Base-by-base conservation (phyloP, 805 yeast species). In the Saccharomycopsis lassenensis region DNA sequence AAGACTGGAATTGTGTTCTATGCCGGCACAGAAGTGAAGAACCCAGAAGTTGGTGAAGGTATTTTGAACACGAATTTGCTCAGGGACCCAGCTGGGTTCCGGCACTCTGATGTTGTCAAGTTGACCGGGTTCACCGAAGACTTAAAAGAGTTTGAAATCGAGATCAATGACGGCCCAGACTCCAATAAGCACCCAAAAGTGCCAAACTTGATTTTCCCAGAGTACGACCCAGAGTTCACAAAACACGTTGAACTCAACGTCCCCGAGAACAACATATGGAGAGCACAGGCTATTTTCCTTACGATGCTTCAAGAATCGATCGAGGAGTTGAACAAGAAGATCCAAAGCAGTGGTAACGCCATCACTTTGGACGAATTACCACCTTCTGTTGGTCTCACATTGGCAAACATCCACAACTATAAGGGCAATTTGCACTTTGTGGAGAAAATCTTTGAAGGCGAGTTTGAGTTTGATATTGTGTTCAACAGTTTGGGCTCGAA, bases 361-460 rank as follows among this genome's bases (percentile, higher is more conserved):
- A 51, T 56, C 6, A 42, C 52, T 14, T 61, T 67, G 10, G 44
- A 51, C 15, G 42, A 54, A 7, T 34, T 49, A 14, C 65, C 74
- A 3, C 62, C 73, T 7, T 50, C 52, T 49, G 50, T 50, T 15
- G 48, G 64, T 4, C 70, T 73, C 33, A 57, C 72, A 4, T 43
- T 85, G 28, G 65, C 82, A 47, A 76, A 83, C 51, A 43, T 73
- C 11, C 68, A 73, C 29, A 54, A 59, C 17, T 76, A 74, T 46
- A 52, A 72, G 58, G 96, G 95, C 1, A 84, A 84, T 51, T 52
- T 83, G 39, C 95, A 89, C 52, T 69, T 71, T 41, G 58, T 86
- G 20, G 95, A 89, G 56, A 77, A 82, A 48, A 62, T 76, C 0
- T 91, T 74, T 53, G 63, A 68, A 49, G 94, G 93, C 2, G 61